Evolutionary conservation across 306 rosid genomes (phyloP).

Genomic region (Inga laurina): DNA sequence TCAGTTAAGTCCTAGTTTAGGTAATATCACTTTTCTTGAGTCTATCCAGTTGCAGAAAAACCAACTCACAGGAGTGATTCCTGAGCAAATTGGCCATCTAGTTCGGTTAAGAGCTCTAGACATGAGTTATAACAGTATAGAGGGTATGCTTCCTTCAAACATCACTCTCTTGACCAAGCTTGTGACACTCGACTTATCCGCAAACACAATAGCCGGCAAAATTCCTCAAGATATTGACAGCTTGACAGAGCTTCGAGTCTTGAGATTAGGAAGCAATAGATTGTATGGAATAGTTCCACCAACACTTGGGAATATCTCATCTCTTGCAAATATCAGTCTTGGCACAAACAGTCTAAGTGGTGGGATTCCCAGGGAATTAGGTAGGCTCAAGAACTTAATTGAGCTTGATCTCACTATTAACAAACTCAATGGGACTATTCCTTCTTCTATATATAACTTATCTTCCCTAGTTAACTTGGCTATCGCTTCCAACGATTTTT

Average conservation of each 20-base stretch:
- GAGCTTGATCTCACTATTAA: slow-evolving; percentile 59
- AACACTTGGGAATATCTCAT: slow-evolving; percentile 59
- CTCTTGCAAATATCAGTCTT: slow-evolving; percentile 47
- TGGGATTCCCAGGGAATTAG: slow-evolving; percentile 53
- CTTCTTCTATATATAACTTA: slow-evolving; percentile 53
- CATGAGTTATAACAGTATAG: slow-evolving; percentile 51
- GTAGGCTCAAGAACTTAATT: slow-evolving; percentile 49
- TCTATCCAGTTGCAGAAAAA: slow-evolving; percentile 55
- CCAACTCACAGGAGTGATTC: slow-evolving; percentile 49
- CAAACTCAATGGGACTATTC: slow-evolving; percentile 59
- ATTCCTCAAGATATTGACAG: slow-evolving; percentile 46
- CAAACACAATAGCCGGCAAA: slow-evolving; percentile 18
- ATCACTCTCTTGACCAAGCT: slow-evolving; percentile 46
- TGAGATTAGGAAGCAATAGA: neutral
- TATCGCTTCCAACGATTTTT: slow-evolving; percentile 58
- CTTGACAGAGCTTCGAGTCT: slow-evolving; percentile 26
- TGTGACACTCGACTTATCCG: slow-evolving; percentile 39
- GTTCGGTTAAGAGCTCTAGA: slow-evolving; percentile 47
- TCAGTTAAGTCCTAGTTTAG: slow-evolving; percentile 44
- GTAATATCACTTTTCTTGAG: slow-evolving; percentile 57
- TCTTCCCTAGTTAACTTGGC: slow-evolving; percentile 58
- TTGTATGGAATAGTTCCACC: slow-evolving; percentile 35
- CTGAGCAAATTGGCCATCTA: slow-evolving; percentile 51
- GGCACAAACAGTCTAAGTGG: slow-evolving; percentile 66
- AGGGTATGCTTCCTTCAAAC: slow-evolving; percentile 53